phyloP scores from a whole-genome alignment of 2,329 filamentous ascomycete genomes.

The Hymenotorrendiella dingleyae region DNA sequence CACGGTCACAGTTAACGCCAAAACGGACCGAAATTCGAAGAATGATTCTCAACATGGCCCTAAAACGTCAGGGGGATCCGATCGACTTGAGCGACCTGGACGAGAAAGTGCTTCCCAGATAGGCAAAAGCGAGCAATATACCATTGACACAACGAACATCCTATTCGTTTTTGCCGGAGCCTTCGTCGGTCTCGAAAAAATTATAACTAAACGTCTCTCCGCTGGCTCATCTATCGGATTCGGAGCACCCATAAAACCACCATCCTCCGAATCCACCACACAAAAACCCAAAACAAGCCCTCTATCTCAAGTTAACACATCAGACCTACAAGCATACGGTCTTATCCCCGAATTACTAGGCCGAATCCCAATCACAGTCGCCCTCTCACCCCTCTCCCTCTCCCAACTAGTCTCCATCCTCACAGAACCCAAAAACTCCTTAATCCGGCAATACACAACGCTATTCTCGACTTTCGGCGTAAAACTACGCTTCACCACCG shows the following conservation, averaged over 20 bases:
- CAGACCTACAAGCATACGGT: slow-evolving; percentile 76
- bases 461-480: slow-evolving; percentile 72
- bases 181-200: slow-evolving; percentile 87
- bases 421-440: slow-evolving; percentile 83
- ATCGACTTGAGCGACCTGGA: slow-evolving; percentile 16
- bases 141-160: slow-evolving; percentile 91
- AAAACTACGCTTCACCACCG: slow-evolving; percentile 75
- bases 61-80: slow-evolving; percentile 23
- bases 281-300: slow-evolving; percentile 21
- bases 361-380: slow-evolving; percentile 85
- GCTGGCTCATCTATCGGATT: slow-evolving; percentile 83
- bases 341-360: slow-evolving; percentile 95
- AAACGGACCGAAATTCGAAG: slow-evolving; percentile 50
- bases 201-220: slow-evolving; percentile 79
- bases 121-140: slow-evolving; percentile 44
- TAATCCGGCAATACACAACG: slow-evolving; percentile 82
- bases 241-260: slow-evolving; percentile 64
- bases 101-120: slow-evolving; percentile 12
- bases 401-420: slow-evolving; percentile 75
- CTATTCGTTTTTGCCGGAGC: slow-evolving; percentile 95
- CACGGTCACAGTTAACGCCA: slow-evolving; percentile 85
- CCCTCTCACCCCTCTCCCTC: slow-evolving; percentile 68
- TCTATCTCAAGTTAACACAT: slow-evolving; percentile 67
- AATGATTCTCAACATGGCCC: slow-evolving; percentile 8
- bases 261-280: slow-evolving; percentile 49